Evolutionary conservation across 1,139 yeast species (phyloP), one percentile per base, ranked within the genome.

Genomic region (Meyerozyma smithsonii): DNA sequence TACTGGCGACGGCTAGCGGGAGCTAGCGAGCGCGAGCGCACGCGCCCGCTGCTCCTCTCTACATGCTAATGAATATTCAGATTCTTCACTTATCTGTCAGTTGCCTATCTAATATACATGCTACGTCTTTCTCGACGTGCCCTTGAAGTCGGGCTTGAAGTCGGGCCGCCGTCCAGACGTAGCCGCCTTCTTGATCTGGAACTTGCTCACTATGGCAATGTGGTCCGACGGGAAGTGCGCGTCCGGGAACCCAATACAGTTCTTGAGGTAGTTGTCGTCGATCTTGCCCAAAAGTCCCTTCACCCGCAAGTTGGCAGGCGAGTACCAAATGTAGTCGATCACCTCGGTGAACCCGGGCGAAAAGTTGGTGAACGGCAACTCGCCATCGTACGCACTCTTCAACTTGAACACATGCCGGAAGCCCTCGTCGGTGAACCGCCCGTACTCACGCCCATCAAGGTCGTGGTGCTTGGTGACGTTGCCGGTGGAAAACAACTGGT

Each of bases 151-250:
- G 25, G 77, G 79, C 55, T 72, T 75, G 50, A 71, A 66, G 45
- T 74, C 74, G 35, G 71, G 67, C 46, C 65, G 69, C 48, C 57
- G 58, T 14, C 48, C 40, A 8, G 57, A 45, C 8, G 48, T 40
- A 3, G 47, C 49, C 20, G 51, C 55, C 58, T 79, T 84, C 59
- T 81, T 81, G 55, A 88, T 75, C 52, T 81, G 86, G 53, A 89
- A 83, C 59, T 81, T 80, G 21, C 92, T 72, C 42, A 89, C 76
- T 48, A 90, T 69, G 14, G 97, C 92, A 53, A 90, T 79, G 63
- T 92, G 97, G 62, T 92, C 98, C 35, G 96, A 86, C 26, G 97
- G 97, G 66, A 85, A 84, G 58, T 89, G 86, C 15, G 90, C 89
- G 58, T 88, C 88, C 17, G 99, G 99, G 62, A 92, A 81, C 8